Evolutionary conservation across 306 rosid genomes (phyloP).

Genomic region (Nissolia schottii): DNA sequence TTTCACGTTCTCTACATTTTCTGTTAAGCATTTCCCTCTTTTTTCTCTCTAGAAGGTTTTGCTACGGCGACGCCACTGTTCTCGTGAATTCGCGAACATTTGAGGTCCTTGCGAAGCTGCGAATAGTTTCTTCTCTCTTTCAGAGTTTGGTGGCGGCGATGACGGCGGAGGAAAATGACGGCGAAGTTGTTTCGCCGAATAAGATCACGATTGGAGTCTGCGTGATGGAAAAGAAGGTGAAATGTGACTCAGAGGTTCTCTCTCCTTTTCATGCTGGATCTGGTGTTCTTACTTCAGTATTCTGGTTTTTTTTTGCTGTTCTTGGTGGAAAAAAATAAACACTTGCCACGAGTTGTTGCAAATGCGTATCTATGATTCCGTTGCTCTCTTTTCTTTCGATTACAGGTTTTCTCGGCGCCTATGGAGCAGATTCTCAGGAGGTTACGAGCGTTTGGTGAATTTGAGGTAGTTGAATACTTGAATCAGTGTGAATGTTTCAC

Average conservation of each 20-base stretch:
- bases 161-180: conserved; percentile 24
- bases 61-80: not conserved
- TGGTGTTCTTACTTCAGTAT: conserved; percentile 13
- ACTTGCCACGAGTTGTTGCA: not conserved
- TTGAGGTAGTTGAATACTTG: conserved; percentile 57
- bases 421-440: conserved; percentile 88
- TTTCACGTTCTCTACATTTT: conserved; percentile 6
- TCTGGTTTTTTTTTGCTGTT: not conserved
- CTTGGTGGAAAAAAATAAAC: not conserved
- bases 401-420: conserved; percentile 80
- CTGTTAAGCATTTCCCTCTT: conserved; percentile 11
- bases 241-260: conserved; percentile 78
- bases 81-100: not conserved
- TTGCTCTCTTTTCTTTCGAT: conserved; percentile 30
- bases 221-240: conserved; percentile 99
- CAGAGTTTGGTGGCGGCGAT: not conserved
- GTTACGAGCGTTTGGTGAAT: conserved; percentile 84
- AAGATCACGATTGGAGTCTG: conserved; percentile 86
- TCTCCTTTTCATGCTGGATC: conserved; percentile 27
- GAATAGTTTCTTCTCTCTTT: not conserved
- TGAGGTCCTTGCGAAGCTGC: not conserved
- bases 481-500: not conserved
- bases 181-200: conserved; percentile 19
- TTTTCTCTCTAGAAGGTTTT: not conserved
- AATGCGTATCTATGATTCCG: conserved; percentile 17